phyloP scores from a whole-genome alignment of 2,329 filamentous ascomycete genomes.

The Fusarium ambrosium region DNA sequence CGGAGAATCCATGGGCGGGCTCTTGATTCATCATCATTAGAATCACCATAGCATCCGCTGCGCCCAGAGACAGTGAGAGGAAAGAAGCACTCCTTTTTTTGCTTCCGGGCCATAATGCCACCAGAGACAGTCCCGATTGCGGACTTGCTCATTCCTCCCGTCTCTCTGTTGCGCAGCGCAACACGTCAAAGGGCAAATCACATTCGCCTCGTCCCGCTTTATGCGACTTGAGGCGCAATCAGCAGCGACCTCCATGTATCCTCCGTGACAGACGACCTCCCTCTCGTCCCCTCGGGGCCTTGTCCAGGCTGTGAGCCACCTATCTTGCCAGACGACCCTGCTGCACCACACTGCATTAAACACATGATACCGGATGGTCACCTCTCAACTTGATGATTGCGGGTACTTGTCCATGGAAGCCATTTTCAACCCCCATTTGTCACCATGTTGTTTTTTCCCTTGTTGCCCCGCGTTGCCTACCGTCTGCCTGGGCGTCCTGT shows the following conservation, averaged over 20 bases:
- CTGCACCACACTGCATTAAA: constrained; percentile 22
- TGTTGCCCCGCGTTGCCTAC: constrained; percentile 18
- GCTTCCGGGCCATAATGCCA: neutral
- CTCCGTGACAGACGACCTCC: neutral
- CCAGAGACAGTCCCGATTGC: constrained; percentile 8
- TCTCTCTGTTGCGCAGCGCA: constrained; percentile 31
- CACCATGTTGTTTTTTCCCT: constrained; percentile 10
- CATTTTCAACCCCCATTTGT: constrained; percentile 7
- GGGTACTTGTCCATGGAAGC: neutral
- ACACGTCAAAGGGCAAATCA: constrained; percentile 24
- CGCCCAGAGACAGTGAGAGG: neutral
- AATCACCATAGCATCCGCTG: constrained; percentile 17
- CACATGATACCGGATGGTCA: constrained; percentile 14
- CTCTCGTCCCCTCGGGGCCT: neutral
- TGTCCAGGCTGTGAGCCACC: neutral
- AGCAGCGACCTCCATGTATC: constrained; percentile 9
- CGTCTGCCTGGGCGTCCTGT: constrained; percentile 2
- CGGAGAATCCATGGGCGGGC: neutral
- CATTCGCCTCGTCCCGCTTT: constrained; percentile 22
- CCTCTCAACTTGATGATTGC: neutral
- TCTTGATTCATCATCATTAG: constrained; percentile 28
- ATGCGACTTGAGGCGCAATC: constrained; percentile 29
- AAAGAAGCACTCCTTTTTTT: neutral
- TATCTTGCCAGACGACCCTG: constrained; percentile 19
- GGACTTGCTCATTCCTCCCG: constrained; percentile 29